A percentile compares a stretch with the other conserved stretches of the same genome.
Evolutionary conservation across 2,329 filamentous ascomycete species (phyloP).

Genomic region (Fusarium bactridioides): DNA sequence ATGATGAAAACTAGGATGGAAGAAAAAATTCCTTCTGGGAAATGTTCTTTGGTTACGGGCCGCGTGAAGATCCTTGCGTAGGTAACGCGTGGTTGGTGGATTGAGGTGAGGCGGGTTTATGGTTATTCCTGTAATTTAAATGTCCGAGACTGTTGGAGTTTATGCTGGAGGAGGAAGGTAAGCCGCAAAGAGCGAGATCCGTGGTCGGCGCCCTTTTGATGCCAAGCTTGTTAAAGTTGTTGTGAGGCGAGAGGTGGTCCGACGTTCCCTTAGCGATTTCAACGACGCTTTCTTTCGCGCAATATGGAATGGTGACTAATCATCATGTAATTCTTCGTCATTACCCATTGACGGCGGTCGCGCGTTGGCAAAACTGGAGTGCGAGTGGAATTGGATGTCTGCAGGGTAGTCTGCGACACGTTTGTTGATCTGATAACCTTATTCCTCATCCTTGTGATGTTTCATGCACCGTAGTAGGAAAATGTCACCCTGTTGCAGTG

Average conservation of each 20-base stretch:
- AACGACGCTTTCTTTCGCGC: rapidly evolving
- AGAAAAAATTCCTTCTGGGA: constrained; percentile 5
- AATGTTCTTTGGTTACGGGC: constrained; percentile 3
- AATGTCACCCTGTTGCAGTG: neutral
- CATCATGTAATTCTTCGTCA: neutral
- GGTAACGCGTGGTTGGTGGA: neutral
- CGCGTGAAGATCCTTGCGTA: constrained; percentile 5
- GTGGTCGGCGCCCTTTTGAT: neutral
- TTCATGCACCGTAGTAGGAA: neutral
- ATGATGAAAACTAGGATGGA: constrained; percentile 19
- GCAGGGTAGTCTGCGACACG: neutral
- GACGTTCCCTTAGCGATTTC: neutral
- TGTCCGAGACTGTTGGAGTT: neutral
- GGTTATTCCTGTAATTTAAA: neutral
- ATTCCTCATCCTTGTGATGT: neutral
- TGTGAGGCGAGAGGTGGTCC: neutral
- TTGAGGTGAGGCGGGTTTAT: neutral
- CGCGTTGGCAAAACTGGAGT: too few relatives aligned
- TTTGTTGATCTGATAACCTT: neutral
- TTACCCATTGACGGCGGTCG: rapidly evolving
- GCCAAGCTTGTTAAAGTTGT: neutral
- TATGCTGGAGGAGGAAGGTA: neutral
- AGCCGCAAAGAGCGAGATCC: neutral
- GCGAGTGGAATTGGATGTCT: neutral
- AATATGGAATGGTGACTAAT: neutral